phyloP scores from a whole-genome alignment of 352 stramenopile genomes.

The Nothophytophthora sp. region DNA sequence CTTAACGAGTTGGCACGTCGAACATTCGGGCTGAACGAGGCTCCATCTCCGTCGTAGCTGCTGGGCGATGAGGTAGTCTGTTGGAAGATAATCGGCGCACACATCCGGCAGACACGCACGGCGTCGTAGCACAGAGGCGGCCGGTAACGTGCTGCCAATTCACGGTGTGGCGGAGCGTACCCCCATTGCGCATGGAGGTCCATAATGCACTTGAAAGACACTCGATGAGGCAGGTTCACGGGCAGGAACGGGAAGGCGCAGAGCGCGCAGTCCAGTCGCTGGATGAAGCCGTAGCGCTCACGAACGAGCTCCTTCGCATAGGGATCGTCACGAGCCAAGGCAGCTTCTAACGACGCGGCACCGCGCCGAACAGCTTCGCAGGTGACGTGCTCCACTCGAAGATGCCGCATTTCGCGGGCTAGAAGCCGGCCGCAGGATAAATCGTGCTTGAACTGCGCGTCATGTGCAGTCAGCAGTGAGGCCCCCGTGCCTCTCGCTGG shows the following conservation, averaged over 20 bases:
- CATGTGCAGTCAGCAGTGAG: constrained; percentile 37
- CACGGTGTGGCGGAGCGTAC: constrained; percentile 48
- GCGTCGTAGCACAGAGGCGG: constrained; percentile 72
- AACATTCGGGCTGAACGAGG: constrained; percentile 6
- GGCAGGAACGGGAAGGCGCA: constrained; percentile 57
- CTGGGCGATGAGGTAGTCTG: constrained; percentile 32
- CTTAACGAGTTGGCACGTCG: constrained; percentile 13
- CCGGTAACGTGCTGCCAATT: constrained; percentile 50
- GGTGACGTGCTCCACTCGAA: constrained; percentile 43
- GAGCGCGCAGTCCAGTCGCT: constrained; percentile 63
- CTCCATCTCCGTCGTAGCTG: constrained; percentile 10
- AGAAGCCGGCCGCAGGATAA: constrained; percentile 40
- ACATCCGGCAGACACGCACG: constrained; percentile 74
- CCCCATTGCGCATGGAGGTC: constrained; percentile 65
- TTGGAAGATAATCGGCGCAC: constrained; percentile 66
- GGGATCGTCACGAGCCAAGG: constrained; percentile 34
- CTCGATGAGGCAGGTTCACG: constrained; percentile 63
- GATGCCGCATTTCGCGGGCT: constrained; percentile 51
- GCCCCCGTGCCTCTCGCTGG: too few species aligned
- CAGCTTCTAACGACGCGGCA: constrained; percentile 15
- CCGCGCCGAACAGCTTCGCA: constrained; percentile 20
- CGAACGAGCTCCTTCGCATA: constrained; percentile 55
- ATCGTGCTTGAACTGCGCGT: constrained; percentile 49
- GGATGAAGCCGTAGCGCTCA: constrained; percentile 62
- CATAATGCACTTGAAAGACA: constrained; percentile 82